These are phyloP conservation scores for Hirsutella minnesotensis DNA, from an alignment of 2,329 filamentous ascomycete genomes.

Conservation along the genomic window DNA sequence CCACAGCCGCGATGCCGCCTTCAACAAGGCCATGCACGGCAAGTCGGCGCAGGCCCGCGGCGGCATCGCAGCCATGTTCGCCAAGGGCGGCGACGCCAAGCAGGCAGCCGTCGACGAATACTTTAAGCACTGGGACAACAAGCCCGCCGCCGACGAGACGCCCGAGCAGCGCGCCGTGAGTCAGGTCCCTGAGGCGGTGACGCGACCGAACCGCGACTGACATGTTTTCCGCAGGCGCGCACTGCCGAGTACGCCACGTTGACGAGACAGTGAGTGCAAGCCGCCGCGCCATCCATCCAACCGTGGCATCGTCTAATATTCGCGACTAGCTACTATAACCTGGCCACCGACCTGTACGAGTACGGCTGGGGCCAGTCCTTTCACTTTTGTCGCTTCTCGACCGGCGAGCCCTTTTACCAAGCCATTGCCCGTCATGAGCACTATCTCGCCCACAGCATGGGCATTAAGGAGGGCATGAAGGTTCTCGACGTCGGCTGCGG, in stretches of 20 bases:
- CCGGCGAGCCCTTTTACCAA: slow-evolving; percentile 77
- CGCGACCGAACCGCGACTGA: slow-evolving; percentile 4
- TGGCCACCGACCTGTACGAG: slow-evolving; percentile 93
- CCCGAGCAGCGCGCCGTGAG: slow-evolving; percentile 66
- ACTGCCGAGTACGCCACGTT: slow-evolving; percentile 84
- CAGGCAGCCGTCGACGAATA: slow-evolving; percentile 80
- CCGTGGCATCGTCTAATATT: slow-evolving; percentile 8
- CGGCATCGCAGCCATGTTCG: slow-evolving; percentile 72
- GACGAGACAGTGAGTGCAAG: slow-evolving; percentile 68
- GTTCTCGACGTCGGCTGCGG: slow-evolving; percentile 95
- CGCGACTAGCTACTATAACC: slow-evolving; percentile 71
- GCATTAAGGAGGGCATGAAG: slow-evolving; percentile 73
- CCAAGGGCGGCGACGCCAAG: slow-evolving; percentile 66
- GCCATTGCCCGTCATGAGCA: slow-evolving; percentile 95
- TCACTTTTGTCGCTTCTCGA: slow-evolving; percentile 91
- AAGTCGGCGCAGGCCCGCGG: slow-evolving; percentile 55
- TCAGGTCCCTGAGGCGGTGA: slow-evolving; percentile 1
- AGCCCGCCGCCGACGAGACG: slow-evolving; percentile 68
- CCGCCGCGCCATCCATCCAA: neutral
- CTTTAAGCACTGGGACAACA: slow-evolving; percentile 95
- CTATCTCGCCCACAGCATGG: slow-evolving; percentile 85
- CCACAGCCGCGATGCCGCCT: slow-evolving; percentile 74
- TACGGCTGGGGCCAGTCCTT: slow-evolving; percentile 95
- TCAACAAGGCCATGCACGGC: slow-evolving; percentile 82
- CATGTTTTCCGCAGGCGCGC: slow-evolving; percentile 44